Evolutionary conservation across 108 stramenopile genomes (phyloP), one percentile per base, ranked within the genome.

Genomic region (Nitzschia sp.): DNA sequence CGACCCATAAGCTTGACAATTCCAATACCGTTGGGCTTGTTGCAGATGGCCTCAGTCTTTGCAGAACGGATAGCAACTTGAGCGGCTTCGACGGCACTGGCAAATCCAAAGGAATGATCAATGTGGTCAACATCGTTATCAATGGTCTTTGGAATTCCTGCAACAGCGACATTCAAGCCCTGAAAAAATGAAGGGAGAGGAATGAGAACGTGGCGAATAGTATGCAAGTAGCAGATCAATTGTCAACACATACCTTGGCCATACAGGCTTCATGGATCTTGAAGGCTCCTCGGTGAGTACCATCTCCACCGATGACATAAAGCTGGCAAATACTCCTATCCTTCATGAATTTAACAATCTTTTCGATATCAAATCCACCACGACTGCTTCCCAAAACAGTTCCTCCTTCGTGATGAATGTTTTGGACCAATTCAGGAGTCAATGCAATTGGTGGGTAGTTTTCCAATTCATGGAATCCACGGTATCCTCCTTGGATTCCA

Each of bases 1-100:
- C 97, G 89, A 37, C 97, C 97, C 96, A 97, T 97, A 44, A 99
- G 81, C 72, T 98, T 98, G 29, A 99, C 97, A 62, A 99, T 86
- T 53, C 98, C 98, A 21, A 85, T 82, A 26, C 97, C 96, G 70
- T 96, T 96, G 29, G 97, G 98, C 38, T 95, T 71, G 70, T 98
- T 98, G 81, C 96, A 97, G 51, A 79, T 83, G 41, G 97, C 98
- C 75, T 98, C 98, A 0, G 88, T 95, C 58, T 93, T 94, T 40
- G 97, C 95, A 29, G 89, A 83, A 38, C 81, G 79, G 69, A 97
- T 95, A 25, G 93, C 90, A 41, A 59, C 62, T 72, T 93, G 93
- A 9, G 97, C 96, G 14, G 92, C 90, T 77, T 96, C 96, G 1
- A 99, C 95, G 7, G 96, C 81, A 11, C 92, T 87, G 17, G 72